These are phyloP conservation scores for Cardamine chenopodiifolia DNA, from an alignment of 345 rosid genomes.

Conservation along the genomic window DNA sequence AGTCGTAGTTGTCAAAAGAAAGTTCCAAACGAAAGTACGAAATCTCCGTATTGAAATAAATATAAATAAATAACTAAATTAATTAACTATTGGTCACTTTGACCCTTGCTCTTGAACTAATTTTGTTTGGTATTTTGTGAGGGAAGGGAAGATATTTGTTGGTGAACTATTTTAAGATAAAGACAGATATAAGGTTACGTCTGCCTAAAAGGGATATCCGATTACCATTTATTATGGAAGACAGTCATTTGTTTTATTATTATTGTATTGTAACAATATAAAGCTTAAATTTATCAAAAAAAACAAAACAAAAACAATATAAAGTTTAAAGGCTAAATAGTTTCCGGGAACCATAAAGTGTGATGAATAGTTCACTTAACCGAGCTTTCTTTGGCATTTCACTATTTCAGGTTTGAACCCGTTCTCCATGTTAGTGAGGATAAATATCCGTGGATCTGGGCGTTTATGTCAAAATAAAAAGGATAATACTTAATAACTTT, in stretches of 20 bases:
- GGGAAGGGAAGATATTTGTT: neutral
- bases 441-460: no score
- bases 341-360: no score
- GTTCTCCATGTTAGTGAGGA: no score
- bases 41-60: neutral
- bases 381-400: no score
- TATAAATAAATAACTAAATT: neutral
- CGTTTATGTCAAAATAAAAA: no score
- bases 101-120: neutral
- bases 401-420: no score
- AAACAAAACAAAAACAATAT: no score
- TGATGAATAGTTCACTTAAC: no score
- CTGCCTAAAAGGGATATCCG: neutral
- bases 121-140: slow-evolving; percentile 7
- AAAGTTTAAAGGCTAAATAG: no score
- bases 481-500: no score
- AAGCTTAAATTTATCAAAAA: no score
- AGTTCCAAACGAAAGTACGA: neutral
- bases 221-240: neutral
- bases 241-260: neutral
- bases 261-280: no score
- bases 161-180: neutral
- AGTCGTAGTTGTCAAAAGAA: neutral
- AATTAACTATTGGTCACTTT: neutral
- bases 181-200: neutral